Evolutionary conservation across 352 stramenopile genomes (phyloP).

Genomic region (Phytophthora sp.): DNA sequence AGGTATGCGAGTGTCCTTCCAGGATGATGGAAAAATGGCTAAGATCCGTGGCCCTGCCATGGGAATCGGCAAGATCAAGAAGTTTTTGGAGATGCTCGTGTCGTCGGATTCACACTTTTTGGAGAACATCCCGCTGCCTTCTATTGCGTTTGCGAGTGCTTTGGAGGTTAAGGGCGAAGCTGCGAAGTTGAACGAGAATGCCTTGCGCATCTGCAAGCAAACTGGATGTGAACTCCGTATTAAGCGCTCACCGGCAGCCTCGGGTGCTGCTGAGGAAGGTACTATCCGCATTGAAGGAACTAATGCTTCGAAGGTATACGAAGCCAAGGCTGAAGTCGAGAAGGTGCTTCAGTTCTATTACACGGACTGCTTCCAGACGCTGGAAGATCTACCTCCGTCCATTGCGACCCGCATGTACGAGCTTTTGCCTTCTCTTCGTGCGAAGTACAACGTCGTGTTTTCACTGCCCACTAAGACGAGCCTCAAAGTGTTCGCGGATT

Average conservation of each 20-base stretch:
- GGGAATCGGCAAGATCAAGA: slow-evolving; percentile 74
- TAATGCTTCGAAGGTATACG: slow-evolving; percentile 67
- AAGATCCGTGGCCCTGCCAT: slow-evolving; percentile 75
- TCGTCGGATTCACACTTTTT: slow-evolving; percentile 63
- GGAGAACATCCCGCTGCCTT: slow-evolving; percentile 66
- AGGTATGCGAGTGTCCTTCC: slow-evolving; percentile 65
- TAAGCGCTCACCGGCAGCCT: slow-evolving; percentile 40
- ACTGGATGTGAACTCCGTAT: slow-evolving; percentile 80
- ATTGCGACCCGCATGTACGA: slow-evolving; percentile 72
- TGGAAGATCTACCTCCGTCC: slow-evolving; percentile 53
- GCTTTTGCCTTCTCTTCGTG: slow-evolving; percentile 55
- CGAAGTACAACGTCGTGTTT: slow-evolving; percentile 67
- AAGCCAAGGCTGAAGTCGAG: slow-evolving; percentile 74
- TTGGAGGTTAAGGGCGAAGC: slow-evolving; percentile 52
- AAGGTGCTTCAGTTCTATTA: slow-evolving; percentile 86
- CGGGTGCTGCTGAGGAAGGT: slow-evolving; percentile 37
- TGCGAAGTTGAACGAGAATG: slow-evolving; percentile 74
- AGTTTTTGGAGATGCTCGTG: slow-evolving; percentile 79
- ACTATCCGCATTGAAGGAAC: slow-evolving; percentile 72
- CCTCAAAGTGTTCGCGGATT: slow-evolving; percentile 73
- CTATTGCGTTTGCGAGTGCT: slow-evolving; percentile 54
- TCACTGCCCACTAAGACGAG: slow-evolving; percentile 60
- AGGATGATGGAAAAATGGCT: slow-evolving; percentile 70
- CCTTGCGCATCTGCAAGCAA: slow-evolving; percentile 72
- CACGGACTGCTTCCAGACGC: slow-evolving; percentile 54